A percentile compares a stretch with the other conserved stretches of the same genome.
phyloP scores from a whole-genome alignment of 2,329 filamentous ascomycete species.

The Arthrobotrys sphaeroides region DNA sequence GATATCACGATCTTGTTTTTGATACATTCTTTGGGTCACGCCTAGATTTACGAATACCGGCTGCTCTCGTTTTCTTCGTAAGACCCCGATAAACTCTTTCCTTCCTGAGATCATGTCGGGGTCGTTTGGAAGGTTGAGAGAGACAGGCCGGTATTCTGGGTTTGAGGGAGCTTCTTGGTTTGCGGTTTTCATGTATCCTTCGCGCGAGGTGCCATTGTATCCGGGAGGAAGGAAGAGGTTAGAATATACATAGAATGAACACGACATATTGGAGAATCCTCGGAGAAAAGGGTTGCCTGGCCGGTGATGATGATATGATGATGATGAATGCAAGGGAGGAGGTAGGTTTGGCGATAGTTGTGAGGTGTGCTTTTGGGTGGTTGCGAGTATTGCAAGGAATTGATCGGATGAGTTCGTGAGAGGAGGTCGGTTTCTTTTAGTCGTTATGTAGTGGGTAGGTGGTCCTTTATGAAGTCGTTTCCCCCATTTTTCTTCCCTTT shows the following conservation, averaged over 20 bases:
- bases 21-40: background rate
- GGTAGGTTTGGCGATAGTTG: background rate
- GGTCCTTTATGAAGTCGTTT: slow-evolving; percentile 4
- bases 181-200: slow-evolving; percentile 38
- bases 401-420: slow-evolving; percentile 3
- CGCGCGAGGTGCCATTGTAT: slow-evolving; percentile 30
- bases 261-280: slow-evolving; percentile 35
- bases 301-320: slow-evolving; percentile 36
- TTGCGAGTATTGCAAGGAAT: background rate
- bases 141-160: background rate
- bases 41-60: slow-evolving; percentile 23
- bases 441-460: slow-evolving; percentile 2
- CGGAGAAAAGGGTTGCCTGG: slow-evolving; percentile 15
- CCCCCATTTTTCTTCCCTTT: background rate
- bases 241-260: slow-evolving; percentile 54
- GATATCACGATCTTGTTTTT: background rate
- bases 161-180: background rate
- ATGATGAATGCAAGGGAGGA: slow-evolving; percentile 25
- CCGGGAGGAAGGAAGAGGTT: slow-evolving; percentile 33
- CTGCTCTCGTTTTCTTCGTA: background rate
- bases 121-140: background rate
- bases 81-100: background rate
- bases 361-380: background rate
- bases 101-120: background rate
- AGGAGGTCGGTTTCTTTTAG: background rate